A percentile compares a stretch with the other conserved stretches of the same genome.
Evolutionary conservation across 495 filamentous ascomycete genomes (phyloP).

Genomic region (Lasiosphaeriaceae sp.): DNA sequence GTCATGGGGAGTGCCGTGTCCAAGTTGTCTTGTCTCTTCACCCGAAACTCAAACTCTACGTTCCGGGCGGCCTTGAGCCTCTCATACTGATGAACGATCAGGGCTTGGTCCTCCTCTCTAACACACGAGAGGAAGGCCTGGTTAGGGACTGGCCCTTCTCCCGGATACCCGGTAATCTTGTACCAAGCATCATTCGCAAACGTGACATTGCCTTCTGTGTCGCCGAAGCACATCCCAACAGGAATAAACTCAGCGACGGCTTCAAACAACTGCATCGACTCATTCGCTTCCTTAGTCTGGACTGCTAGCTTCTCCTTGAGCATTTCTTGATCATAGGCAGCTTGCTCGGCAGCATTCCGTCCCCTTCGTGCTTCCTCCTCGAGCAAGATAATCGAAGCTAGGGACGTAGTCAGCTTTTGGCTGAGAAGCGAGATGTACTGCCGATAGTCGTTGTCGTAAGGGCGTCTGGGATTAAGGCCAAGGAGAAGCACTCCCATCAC

Average conservation of each 20-base stretch:
- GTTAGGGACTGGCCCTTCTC: slow-evolving; percentile 22
- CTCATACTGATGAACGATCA: slow-evolving; percentile 30
- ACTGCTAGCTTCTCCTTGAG: slow-evolving; percentile 57
- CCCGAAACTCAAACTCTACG: slow-evolving; percentile 40
- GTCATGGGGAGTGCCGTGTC: slow-evolving; percentile 24
- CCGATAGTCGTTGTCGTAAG: slow-evolving; percentile 65
- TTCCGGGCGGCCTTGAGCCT: slow-evolving; percentile 30
- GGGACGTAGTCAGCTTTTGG: slow-evolving; percentile 58
- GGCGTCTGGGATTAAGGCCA: slow-evolving; percentile 59
- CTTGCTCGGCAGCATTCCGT: slow-evolving; percentile 54
- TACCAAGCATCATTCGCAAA: slow-evolving; percentile 66
- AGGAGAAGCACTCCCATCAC: slow-evolving; percentile 56
- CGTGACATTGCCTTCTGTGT: slow-evolving; percentile 52
- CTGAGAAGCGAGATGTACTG: slow-evolving; percentile 59
- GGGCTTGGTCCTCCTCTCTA: slow-evolving; percentile 35
- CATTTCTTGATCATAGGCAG: slow-evolving; percentile 56
- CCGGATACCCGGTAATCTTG: slow-evolving; percentile 31
- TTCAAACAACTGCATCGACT: slow-evolving; percentile 62
- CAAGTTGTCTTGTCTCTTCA: slow-evolving; percentile 22
- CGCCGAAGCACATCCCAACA: slow-evolving; percentile 64
- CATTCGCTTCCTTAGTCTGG: slow-evolving; percentile 57
- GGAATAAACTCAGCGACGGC: slow-evolving; percentile 66
- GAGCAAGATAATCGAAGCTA: slow-evolving; percentile 61
- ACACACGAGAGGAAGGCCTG: slow-evolving; percentile 36
- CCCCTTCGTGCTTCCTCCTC: slow-evolving; percentile 62